Evolutionary conservation across 176 grass and related monocot genomes (phyloP).

Genomic region (Phragmites australis): DNA sequence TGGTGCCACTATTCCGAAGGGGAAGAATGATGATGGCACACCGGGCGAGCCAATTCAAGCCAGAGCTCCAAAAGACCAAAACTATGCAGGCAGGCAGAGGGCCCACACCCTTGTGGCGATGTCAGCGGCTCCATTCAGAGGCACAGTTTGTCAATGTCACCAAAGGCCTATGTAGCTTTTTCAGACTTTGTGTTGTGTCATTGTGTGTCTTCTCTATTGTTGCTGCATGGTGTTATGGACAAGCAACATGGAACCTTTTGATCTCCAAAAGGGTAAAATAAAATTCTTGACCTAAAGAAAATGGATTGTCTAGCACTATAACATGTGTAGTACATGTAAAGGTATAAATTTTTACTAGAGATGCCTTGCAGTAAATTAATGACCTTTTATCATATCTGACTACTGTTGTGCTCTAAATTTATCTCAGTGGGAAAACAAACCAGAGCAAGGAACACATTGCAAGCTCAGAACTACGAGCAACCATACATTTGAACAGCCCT

Average conservation of each 20-base stretch:
- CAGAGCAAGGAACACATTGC: constrained; percentile 40
- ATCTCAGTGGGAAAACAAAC: constrained; percentile 22
- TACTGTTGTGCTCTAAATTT: background rate
- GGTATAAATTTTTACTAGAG: background rate
- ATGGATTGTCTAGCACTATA: background rate
- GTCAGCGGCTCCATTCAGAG: constrained; percentile 53
- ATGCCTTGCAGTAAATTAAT: constrained; percentile 3
- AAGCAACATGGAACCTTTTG: constrained; percentile 18
- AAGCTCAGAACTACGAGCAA: constrained; percentile 26
- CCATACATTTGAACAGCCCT: constrained; percentile 31
- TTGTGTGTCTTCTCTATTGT: constrained; percentile 32
- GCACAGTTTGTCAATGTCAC: constrained; percentile 57
- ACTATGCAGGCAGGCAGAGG: constrained; percentile 29
- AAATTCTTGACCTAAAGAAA: constrained; percentile 11
- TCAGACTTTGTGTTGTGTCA: constrained; percentile 50
- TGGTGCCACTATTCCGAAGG: constrained; percentile 29
- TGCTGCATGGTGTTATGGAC: constrained; percentile 25
- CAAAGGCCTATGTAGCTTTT: constrained; percentile 44
- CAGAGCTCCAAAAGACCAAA: constrained; percentile 43
- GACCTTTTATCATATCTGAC: constrained; percentile 35
- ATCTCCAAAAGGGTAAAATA: constrained; percentile 8
- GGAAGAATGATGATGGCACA: constrained; percentile 46
- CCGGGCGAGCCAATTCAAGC: constrained; percentile 36
- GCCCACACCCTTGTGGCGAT: constrained; percentile 27
- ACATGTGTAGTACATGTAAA: background rate